phyloP scores from a whole-genome alignment of 768 basidiomycete genomes.

The Termitomyces sp. region DNA sequence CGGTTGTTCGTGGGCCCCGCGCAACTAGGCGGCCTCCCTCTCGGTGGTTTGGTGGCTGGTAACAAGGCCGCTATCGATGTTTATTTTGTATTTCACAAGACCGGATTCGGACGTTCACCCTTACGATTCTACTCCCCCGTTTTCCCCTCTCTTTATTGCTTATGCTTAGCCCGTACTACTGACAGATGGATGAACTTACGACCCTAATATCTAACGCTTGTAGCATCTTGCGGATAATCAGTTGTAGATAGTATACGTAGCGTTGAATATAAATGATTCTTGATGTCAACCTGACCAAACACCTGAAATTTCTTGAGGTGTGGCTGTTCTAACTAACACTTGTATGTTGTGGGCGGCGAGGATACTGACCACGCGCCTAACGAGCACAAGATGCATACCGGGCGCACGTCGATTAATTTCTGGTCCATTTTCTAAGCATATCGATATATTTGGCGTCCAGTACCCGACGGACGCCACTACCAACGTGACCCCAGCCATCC shows the following conservation, averaged over 20 bases:
- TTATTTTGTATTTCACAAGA: constrained; percentile 28
- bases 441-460: constrained; percentile 56
- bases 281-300: constrained; percentile 16
- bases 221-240: constrained; percentile 18
- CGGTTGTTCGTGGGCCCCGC: constrained; percentile 39
- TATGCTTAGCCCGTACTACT: constrained; percentile 7
- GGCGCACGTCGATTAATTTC: constrained; percentile 7
- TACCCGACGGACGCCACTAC: constrained; percentile 77
- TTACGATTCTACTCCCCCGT: constrained; percentile 3
- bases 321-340: background rate
- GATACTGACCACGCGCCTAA: constrained; percentile 1
- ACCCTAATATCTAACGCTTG: constrained; percentile 21
- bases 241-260: constrained; percentile 32
- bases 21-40: constrained; percentile 45
- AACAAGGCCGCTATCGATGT: constrained; percentile 21
- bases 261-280: constrained; percentile 11
- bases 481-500: constrained; percentile 82
- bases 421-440: constrained; percentile 15
- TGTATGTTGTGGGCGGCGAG: constrained; percentile 13
- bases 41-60: constrained; percentile 61
- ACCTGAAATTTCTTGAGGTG: constrained; percentile 1
- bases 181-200: constrained; percentile 24
- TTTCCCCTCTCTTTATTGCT: constrained; percentile 6
- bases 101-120: constrained; percentile 9
- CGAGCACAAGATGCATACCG: constrained; percentile 1